These are phyloP conservation scores for Pyricularia grisea DNA, from an alignment of 2,329 filamentous ascomycete species.

Conservation along the genomic window DNA sequence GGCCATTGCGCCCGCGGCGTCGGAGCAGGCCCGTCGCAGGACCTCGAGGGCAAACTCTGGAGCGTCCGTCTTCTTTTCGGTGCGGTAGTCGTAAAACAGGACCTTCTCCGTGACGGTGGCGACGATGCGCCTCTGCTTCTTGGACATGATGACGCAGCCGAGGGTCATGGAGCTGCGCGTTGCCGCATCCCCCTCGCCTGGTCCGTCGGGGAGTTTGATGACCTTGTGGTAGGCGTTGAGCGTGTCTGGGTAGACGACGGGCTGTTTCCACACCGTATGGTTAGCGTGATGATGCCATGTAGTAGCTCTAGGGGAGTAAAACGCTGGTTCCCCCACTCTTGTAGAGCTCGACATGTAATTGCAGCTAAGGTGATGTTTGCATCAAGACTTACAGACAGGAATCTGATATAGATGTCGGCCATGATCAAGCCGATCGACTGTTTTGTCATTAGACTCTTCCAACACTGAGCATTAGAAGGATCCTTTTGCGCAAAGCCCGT, in stretches of 20 bases:
- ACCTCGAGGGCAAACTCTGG: slow-evolving; percentile 29
- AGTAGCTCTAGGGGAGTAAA: too few relatives aligned
- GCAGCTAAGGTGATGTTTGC: not conserved
- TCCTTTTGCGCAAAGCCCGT: slow-evolving; percentile 60
- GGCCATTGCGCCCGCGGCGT: slow-evolving; percentile 40
- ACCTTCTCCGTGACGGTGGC: slow-evolving; percentile 71
- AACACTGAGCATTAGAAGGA: slow-evolving; percentile 49
- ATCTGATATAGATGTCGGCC: slow-evolving; percentile 46
- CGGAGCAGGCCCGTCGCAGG: slow-evolving; percentile 33
- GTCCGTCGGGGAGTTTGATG: slow-evolving; percentile 16
- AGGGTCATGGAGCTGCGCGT: slow-evolving; percentile 38
- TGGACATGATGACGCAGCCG: slow-evolving; percentile 61
- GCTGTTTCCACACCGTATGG: slow-evolving; percentile 33
- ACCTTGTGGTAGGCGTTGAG: slow-evolving; percentile 81
- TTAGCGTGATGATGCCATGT: not conserved
- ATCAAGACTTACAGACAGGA: not conserved
- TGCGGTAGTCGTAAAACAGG: slow-evolving; percentile 59
- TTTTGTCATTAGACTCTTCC: slow-evolving; percentile 61
- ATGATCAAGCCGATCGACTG: slow-evolving; percentile 65
- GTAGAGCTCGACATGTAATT: not conserved
- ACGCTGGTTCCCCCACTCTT: not conserved
- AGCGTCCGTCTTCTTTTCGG: slow-evolving; percentile 25
- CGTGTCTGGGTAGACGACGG: slow-evolving; percentile 73
- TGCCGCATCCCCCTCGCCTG: not conserved
- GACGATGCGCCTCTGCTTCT: slow-evolving; percentile 61